Evolutionary conservation across 2,329 filamentous ascomycete genomes (phyloP), one percentile per base, ranked within the genome.

Genomic region (Cordyceps farinosa): DNA sequence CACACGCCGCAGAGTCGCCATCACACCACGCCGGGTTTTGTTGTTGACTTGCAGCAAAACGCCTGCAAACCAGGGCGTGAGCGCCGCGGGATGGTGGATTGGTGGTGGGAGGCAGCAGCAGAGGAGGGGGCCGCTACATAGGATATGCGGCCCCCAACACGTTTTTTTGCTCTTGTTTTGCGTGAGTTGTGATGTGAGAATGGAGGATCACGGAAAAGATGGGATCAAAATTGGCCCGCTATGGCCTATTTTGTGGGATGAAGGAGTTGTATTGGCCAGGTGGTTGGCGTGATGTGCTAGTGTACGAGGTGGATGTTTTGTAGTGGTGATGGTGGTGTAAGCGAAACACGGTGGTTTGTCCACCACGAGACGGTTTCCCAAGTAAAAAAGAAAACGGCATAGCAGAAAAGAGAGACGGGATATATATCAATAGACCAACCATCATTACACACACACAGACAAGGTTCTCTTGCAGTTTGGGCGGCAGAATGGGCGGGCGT

Each of bases 61-160:
- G 9, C 9, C 52, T 55, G 52, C 52, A 55, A 54, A 55, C 52
- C 52, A 55, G 44, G 52, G 22, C 10, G 22, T 15, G 52, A 34
- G 36, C 27, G 30, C 7, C 30, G 48, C 22, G 13, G 34, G 38
- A 8, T 17, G 40, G 27, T 11, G 29, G n/a, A 32, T 55, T 29
- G 32, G 51, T 9, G 34, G 36, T 34, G 13, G 22, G 10, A n/a
- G 17, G 13, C 15, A 6, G n/a, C 22, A 22, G 22, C 22, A 22
- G 30, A 44, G 30, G 32, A 27, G n/a, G 44, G 44, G 29, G 30
- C 13, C 17, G 42, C 10, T 10, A 13, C 42, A 11, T 13, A 38
- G 38, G 38, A 45, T 45, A 29, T 27, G 38, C 53, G 53, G 53
- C 53, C 53, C 53, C 53, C 53, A 56, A 56, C 53, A 44, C 53